Evolutionary conservation across 441 rosid species (phyloP).

Genomic region (Macaranga tanarius): DNA sequence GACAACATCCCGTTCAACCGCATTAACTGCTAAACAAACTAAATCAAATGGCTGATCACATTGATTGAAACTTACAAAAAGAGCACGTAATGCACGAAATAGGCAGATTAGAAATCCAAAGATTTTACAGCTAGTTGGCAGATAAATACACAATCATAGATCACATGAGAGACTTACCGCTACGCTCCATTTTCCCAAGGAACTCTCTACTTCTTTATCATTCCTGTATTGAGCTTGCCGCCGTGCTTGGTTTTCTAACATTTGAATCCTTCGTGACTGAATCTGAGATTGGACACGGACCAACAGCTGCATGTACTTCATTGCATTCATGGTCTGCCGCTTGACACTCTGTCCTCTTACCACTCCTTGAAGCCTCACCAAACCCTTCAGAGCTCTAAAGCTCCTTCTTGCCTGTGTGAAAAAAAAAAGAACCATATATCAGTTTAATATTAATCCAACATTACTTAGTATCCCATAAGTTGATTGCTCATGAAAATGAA

Average conservation of each 20-base stretch:
- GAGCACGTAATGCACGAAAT: background rate
- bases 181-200: constrained; percentile 55
- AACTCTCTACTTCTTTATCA: constrained; percentile 54
- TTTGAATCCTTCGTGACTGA: constrained; percentile 86
- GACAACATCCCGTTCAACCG: background rate
- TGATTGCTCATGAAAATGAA: background rate
- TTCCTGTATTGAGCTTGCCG: constrained; percentile 47
- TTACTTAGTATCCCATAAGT: background rate
- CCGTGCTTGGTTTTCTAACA: constrained; percentile 76
- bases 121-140: background rate
- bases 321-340: constrained; percentile 80
- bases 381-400: constrained; percentile 83
- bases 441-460: constrained; percentile 1
- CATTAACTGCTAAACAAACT: background rate
- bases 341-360: constrained; percentile 81
- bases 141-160: background rate
- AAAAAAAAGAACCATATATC: constrained; percentile 18
- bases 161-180: constrained; percentile 38
- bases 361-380: constrained; percentile 93
- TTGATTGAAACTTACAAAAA: background rate
- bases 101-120: background rate
- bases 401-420: constrained; percentile 77
- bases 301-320: constrained; percentile 86
- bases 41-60: background rate
- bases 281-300: constrained; percentile 93